Base-by-base conservation (phyloP, 306 rosid genomes). In the Benincasa hispida region DNA sequence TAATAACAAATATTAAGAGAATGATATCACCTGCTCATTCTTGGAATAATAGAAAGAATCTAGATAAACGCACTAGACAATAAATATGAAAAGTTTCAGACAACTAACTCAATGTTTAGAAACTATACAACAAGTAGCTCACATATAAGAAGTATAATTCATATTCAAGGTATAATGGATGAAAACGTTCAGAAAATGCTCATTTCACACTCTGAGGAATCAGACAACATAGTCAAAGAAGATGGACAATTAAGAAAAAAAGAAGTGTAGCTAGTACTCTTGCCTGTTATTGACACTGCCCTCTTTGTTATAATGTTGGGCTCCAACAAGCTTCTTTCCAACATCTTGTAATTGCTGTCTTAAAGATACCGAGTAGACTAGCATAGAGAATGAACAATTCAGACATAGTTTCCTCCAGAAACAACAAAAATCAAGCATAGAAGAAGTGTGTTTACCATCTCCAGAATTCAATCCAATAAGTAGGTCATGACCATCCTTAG, bases 331-430 rank as follows among this genome's bases (percentile, higher is more conserved):
- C 91, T 90, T 95, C 83, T 92, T 95, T 65, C 99, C 98, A 68
- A 90, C 96, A 83, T 95, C 99, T 88, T 95, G 99, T 81, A 95
- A 89, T 87, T 95, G 98, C 72, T 95, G 98, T 84, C 98, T 90
- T 89, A 95, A 87, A 80, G 99, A 95, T 80, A 92, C 96, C 27
- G 97, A 89, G 91, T 95, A 92, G 74, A 92, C 99, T 95, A 83
- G 51, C 79, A 47, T 45, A 72, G 81, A 65, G 85, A 77, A 62
- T 75, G 48, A 84, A 72, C 80, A 87, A 80, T 80, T 82, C 81
- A 81, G 55, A 83, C 65, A 55, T 37, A 78, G 79, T 76, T 50
- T 78, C 55, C 75, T 77, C 58, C 60, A 80, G 54, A 74, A 42
- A 75, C 68, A 58, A 68, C 25, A 59, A 15, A 47, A 60, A 62